Base-by-base conservation (phyloP, 805 yeast genomes). In the Saturnispora diversa region DNA sequence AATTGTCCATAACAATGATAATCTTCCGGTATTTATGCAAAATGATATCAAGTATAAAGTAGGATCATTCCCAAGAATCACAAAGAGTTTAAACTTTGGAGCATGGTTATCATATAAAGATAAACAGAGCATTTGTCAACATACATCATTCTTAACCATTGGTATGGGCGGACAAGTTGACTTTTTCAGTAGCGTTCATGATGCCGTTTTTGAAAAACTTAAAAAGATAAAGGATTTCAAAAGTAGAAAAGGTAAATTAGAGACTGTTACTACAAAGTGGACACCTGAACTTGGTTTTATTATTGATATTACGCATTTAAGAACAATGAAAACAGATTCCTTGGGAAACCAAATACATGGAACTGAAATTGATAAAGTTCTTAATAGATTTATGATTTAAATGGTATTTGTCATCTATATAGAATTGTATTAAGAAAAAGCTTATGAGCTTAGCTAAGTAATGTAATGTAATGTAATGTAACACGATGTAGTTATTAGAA, bases 101-200 rank as follows among this genome's bases (percentile, higher is more conserved):
- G 41, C 53, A 15, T 67, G 72, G 46, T n/a, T 44, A 1, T n/a
- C 26, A n/a, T 19, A 34, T 6, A 30, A 19, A 6, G 36, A 42
- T 26, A 20, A 43, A 25, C 40, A 3, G 32, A 31, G 20, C 37
- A 24, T 41, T 32, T 37, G 42, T 8, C 7, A 19, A n/a, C 41
- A 31, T 25, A 22, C 21, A 12, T 15, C 46, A 29, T 53, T 59
- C 32, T 33, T 60, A 13, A 49, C 64, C 10, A 58, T 62, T 41
- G 71, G 71, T 1, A 29, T 67, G 13, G 56, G 60, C 30, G 72
- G 73, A 3, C 68, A 64, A 31, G 43, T 66, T 6, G 50, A 45
- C 39, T 29, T 41, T 29, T 38, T 51, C 25, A 46, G 35, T 5
- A 36, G 46, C 20, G 33, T 46, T 23, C 35, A 37, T 13, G 44